Conservation (phyloP, 2,329 filamentous ascomycete species). For the Colletotrichum sp. region DNA sequence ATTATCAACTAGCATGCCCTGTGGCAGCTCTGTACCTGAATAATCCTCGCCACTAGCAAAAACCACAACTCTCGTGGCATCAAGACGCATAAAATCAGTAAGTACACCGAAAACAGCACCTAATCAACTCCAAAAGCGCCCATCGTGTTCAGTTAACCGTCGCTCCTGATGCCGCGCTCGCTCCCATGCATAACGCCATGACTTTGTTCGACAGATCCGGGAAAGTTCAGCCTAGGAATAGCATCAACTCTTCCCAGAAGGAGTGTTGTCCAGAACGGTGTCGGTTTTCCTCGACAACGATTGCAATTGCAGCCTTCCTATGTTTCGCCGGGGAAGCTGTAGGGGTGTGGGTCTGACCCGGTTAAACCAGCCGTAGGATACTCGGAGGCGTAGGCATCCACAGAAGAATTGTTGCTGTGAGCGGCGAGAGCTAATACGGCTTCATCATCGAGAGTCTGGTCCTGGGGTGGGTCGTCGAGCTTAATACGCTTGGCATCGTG, state of each 20-base stretch:
- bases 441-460: constrained; percentile 49
- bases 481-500: constrained; percentile 18
- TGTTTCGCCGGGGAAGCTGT: constrained; percentile 43
- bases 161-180: constrained; percentile 11
- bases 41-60: neutral
- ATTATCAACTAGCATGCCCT: neutral
- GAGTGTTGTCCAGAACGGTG: neutral
- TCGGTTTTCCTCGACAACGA: neutral
- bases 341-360: constrained; percentile 30
- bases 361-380: constrained; percentile 33
- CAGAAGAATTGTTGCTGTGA: constrained; percentile 40
- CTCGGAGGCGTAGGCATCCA: constrained; percentile 47
- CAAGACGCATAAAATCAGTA: neutral
- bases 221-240: neutral
- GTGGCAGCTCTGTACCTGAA: neutral
- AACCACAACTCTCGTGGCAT: neutral
- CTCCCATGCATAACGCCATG: constrained; percentile 18
- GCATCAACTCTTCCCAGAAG: neutral
- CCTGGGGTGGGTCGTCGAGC: constrained; percentile 40
- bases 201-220: neutral
- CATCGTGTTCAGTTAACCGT: constrained; percentile 9
- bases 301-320: constrained; percentile 25
- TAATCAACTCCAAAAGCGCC: constrained; percentile 7
- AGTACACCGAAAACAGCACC: neutral
- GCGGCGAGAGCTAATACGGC: constrained; percentile 53